Base-by-base conservation (phyloP, 371 early-diverging fungal genomes). In the Mucor irregularis region DNA sequence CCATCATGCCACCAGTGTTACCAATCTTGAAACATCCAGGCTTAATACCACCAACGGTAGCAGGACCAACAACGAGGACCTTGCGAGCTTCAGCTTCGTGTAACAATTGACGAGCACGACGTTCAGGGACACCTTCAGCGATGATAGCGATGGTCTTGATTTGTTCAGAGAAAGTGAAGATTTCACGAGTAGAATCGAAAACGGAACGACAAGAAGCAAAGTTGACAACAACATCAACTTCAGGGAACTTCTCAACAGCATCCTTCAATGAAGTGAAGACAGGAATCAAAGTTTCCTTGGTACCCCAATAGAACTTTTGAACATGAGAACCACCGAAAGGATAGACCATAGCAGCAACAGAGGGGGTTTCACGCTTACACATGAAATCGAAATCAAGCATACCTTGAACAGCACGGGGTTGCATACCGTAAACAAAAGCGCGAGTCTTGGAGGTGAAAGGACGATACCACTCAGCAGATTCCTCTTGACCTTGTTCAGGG, bases 1-100 rank as follows among this genome's bases (percentile, higher is more conserved):
- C 98, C 95, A 98, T 98, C 98, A 98, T 98, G 66, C 98, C 98
- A 73, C 98, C 98, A 28, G 98, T 98, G 87, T 97, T 97, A 67
- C 98, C 98, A 64, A 98, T 97, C 90, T 98, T 98, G 91, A 95
- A 98, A 81, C 97, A 96, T 1, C 98, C 98, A 37, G 98, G 96
- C 81, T 96, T 97, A 80, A 98, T 96, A 61, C 98, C 98, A 74
- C 97, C 98, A 29, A 98, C 98, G 24, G 98, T 98, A 31, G 98
- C 98, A 44, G 98, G 98, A 49, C 98, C 98, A 64, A 98, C 94
- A 47, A 98, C 87, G 47, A 95, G 78, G 9, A 98, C 93, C 38
- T 85, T 80, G 46, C 86, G 85, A 49, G 84, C 80, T 68, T 90
- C 85, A 57, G 98, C 95, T 62, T 86, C 84, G 68, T 85, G 82